Percentiles rank a stretch among this genome's conserved stretches.
These are phyloP conservation scores for Styphnolobium japonicum DNA, from an alignment of 306 rosid genomes.

Conservation along the genomic window DNA sequence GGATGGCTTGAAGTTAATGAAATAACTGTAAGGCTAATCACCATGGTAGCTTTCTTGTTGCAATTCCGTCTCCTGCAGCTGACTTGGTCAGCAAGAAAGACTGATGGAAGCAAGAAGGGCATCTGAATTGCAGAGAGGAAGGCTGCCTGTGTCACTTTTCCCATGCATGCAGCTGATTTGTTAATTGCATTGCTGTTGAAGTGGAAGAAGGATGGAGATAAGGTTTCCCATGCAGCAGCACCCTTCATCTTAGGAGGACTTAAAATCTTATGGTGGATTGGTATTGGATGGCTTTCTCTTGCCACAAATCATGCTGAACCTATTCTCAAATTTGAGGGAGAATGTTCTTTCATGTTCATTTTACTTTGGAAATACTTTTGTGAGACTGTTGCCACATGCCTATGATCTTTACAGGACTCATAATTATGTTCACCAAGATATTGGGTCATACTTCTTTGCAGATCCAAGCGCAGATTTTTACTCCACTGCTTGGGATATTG, in stretches of 20 bases:
- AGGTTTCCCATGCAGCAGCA: not conserved
- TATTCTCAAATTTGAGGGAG: slow-evolving; percentile 35
- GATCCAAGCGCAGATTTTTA: slow-evolving; percentile 42
- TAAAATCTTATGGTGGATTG: slow-evolving; percentile 45
- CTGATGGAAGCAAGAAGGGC: slow-evolving; percentile 4
- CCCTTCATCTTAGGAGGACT: slow-evolving; percentile 34
- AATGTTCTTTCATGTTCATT: slow-evolving; percentile 42
- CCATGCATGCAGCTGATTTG: slow-evolving; percentile 34
- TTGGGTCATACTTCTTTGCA: slow-evolving; percentile 39
- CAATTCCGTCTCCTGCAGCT: slow-evolving; percentile 54
- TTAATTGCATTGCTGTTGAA: slow-evolving; percentile 31
- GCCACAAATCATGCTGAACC: slow-evolving; percentile 59
- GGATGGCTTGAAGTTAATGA: slow-evolving; percentile 60
- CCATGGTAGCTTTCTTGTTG: slow-evolving; percentile 55
- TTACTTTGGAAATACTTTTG: slow-evolving; percentile 58
- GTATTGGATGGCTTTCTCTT: slow-evolving; percentile 58
- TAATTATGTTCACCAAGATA: not conserved
- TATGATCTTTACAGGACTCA: slow-evolving; percentile 56
- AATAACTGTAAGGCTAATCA: slow-evolving; percentile 40
- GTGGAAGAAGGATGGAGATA: not conserved
- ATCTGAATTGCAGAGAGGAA: slow-evolving; percentile 46
- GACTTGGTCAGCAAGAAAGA: slow-evolving; percentile 52
- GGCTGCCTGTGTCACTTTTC: slow-evolving; percentile 26
- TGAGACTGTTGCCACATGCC: slow-evolving; percentile 54
- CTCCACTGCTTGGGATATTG: slow-evolving; percentile 56